Conservation (phyloP, 2,329 filamentous ascomycete species). For the Exophiala sideris region DNA sequence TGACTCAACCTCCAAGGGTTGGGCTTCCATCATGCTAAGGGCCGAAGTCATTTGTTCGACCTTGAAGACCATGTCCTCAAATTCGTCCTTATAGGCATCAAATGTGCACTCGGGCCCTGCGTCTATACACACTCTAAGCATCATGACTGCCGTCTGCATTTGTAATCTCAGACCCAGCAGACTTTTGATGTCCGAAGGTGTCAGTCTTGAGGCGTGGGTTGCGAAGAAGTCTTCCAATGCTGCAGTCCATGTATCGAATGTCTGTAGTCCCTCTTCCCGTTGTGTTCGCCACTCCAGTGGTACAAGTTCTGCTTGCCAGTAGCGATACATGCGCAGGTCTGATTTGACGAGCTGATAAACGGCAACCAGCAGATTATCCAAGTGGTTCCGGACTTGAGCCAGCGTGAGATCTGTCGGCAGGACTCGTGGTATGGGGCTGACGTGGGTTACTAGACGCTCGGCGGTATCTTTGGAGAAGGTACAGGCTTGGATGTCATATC, state of each 20-base stretch:
- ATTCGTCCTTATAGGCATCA: conserved; percentile 25
- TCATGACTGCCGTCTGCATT: conserved; percentile 28
- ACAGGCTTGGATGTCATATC: conserved; percentile 31
- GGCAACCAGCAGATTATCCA: conserved; percentile 29
- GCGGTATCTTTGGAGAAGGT: conserved; percentile 28
- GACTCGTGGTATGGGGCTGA: conserved; percentile 18
- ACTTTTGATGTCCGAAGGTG: conserved; percentile 23
- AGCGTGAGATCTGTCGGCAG: conserved; percentile 25
- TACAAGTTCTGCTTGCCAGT: conserved; percentile 24
- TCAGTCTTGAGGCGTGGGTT: conserved; percentile 7
- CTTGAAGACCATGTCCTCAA: conserved; percentile 29
- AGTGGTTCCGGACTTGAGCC: conserved; percentile 27
- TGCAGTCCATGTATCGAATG: conserved; percentile 28
- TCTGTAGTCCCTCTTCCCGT: conserved; percentile 21
- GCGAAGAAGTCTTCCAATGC: conserved; percentile 27
- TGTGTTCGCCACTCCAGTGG: conserved; percentile 24
- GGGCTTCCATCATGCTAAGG: conserved; percentile 19
- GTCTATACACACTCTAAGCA: conserved; percentile 28
- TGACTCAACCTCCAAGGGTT: conserved; percentile 23
- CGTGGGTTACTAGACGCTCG: conserved; percentile 19
- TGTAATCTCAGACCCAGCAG: conserved; percentile 29
- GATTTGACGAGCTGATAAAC: conserved; percentile 30
- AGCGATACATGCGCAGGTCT: conserved; percentile 29
- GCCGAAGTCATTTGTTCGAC: conserved; percentile 26
- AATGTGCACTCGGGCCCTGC: conserved; percentile 26